Base-by-base conservation (phyloP, 208 protist species). In the Wallacemonas sp. region DNA sequence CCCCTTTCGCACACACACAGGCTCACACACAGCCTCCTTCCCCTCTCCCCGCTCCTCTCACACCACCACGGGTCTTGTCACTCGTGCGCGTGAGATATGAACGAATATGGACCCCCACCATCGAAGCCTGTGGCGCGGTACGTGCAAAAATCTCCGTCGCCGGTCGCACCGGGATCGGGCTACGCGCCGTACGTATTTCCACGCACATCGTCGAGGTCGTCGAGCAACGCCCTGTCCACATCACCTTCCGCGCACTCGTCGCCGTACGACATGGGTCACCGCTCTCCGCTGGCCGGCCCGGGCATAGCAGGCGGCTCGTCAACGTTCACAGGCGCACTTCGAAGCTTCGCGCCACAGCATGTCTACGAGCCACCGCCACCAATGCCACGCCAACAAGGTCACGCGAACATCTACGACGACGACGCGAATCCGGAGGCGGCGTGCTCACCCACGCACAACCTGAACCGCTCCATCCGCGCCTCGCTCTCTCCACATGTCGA, bases 401-500 rank as follows among this genome's bases (percentile, higher is more conserved):
- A 48, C 6, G 23, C 56, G 2, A 75, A 48, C 49, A 61, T 60
- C 4, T 70, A 64, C 26, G 79, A 81, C n/a, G 46, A 75, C 33
- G 79, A 85, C 58, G 63, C 48, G 0, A 63, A 68, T 29, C 24
- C 34, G 21, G 68, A 76, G 41, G 61, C 57, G 11, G 54, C n/a
- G 14, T 58, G 34, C 1, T 58, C 36, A 24, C 61, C 55, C 16
- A 56, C 57, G 21, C 27, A 32, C 17, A 72, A 82, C 43, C 60
- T 73, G 17, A 78, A 85, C 54, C 57, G 39, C 44, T 65, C 74
- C 41, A 75, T 85, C 21, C 63, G 74, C 0, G 67, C 56, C 14
- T 80, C 78, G 4, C 47, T 78, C 21, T 85, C 78, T 12, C 78
- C 78, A 32, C 55, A 80, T 24, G 69, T 65, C 8, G 78, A 77